Conservation (phyloP, 2,329 filamentous ascomycete genomes). For the Claviceps digitariae region DNA sequence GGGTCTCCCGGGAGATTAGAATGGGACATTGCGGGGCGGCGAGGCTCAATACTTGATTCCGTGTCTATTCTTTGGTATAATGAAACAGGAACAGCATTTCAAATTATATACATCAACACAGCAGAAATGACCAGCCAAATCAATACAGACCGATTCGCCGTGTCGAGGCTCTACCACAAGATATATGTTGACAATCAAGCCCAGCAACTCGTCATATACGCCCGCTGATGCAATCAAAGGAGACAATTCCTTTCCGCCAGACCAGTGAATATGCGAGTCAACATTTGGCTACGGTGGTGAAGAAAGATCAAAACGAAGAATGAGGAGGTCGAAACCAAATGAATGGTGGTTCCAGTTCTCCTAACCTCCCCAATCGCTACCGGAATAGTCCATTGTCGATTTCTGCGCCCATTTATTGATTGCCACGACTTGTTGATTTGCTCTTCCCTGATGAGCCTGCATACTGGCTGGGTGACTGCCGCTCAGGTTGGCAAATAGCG, state of each 20-base stretch:
- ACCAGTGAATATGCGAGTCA: background rate
- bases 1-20: too few species aligned
- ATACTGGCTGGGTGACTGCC: background rate
- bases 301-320: background rate
- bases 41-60: too few species aligned
- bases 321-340: background rate
- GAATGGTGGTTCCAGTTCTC: constrained; percentile 1
- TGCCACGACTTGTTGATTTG: background rate
- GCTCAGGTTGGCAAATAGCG: constrained; percentile 1
- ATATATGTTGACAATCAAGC: background rate
- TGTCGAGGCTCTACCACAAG: background rate
- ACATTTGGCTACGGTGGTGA: background rate
- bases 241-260: background rate
- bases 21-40: background rate
- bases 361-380: constrained; percentile 15
- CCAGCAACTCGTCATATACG: background rate
- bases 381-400: constrained; percentile 16
- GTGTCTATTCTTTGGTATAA: background rate
- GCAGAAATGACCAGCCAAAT: background rate
- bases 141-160: background rate
- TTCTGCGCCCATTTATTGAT: constrained; percentile 12
- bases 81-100: background rate
- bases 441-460: background rate
- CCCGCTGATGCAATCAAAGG: background rate
- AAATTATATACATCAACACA: background rate